A percentile compares a stretch with the other conserved stretches of the same genome.
Evolutionary conservation across 2,329 filamentous ascomycete genomes (phyloP).

Genomic region (Penicillium sp.): DNA sequence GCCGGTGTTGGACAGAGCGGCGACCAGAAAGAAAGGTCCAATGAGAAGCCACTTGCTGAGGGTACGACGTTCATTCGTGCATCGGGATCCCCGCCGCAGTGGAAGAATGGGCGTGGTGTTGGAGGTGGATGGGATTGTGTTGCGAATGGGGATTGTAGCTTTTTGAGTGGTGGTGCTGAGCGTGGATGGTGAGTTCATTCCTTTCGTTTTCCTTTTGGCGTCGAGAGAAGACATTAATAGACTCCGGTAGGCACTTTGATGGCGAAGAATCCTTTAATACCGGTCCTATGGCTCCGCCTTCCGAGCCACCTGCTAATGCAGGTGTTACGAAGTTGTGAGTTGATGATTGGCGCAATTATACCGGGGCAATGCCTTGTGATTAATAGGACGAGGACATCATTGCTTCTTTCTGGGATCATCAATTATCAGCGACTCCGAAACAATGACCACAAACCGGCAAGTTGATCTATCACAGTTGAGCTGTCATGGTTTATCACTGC

Average conservation of each 20-base stretch:
- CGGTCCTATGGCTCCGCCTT: conserved; percentile 29
- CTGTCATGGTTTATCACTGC: not conserved
- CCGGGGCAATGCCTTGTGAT: not conserved
- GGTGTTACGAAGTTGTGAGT: conserved; percentile 25
- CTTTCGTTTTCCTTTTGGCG: conserved; percentile 9
- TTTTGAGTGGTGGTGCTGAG: conserved; percentile 76
- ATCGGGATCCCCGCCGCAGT: conserved; percentile 41
- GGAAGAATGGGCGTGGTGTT: conserved; percentile 63
- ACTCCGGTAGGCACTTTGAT: conserved; percentile 44
- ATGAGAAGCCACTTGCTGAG: conserved; percentile 23
- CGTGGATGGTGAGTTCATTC: conserved; percentile 71
- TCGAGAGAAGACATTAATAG: conserved; percentile 22
- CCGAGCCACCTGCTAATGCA: conserved; percentile 18
- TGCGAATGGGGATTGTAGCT: conserved; percentile 80
- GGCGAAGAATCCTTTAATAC: conserved; percentile 49
- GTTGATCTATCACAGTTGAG: not conserved
- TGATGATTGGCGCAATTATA: too few species aligned
- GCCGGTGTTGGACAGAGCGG: conserved; percentile 11
- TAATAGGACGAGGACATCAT: not conserved
- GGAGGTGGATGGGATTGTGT: conserved; percentile 78
- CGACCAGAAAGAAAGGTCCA: conserved; percentile 24
- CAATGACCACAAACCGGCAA: not conserved
- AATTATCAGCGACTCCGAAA: too few species aligned
- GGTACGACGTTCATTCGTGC: conserved; percentile 32
- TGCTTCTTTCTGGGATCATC: not conserved